Evolutionary conservation across 352 stramenopile genomes (phyloP), one percentile per base, ranked within the genome.

Genomic region (Phytophthora multivora): DNA sequence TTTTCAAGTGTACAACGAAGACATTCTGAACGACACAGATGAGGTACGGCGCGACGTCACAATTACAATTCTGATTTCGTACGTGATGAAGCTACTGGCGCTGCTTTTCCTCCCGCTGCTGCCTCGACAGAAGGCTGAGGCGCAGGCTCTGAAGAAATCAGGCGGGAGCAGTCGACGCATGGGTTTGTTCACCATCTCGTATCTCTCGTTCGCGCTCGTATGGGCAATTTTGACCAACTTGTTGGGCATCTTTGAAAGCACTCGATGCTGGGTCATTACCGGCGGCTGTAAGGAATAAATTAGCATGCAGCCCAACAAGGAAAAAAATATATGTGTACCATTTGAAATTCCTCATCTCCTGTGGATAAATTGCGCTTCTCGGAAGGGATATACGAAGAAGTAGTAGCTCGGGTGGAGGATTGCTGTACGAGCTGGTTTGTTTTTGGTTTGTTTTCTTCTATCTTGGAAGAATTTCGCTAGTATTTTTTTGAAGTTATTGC

Each of bases 21-120:
- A 82, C 41, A 81, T 88, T 19, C 39, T 72, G 61, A 72, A 73
- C 39, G 78, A 83, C 35, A 79, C 70, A 5, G 36, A 46, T 12
- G 70, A 85, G 23, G 73, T 85, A 23, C 78, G 78, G 25, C 64
- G 69, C 41, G 67, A 85, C 49, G 73, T 87, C 43, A 87, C 75
- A 12, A 83, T 84, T 53, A 85, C 75, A 6, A 83, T 83, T 45
- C 4, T 83, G 48, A 72, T 87, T 15, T 77, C 73, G 18, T 85
- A 84, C 49, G 51, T 55, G 18, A 78, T 79, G 62, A 84, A 85
- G 42, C 39, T 84, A 3, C 23, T 82, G 25, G 49, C 69, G 5
- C 55, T 86, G 31, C 31, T 64, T 8, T 80, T 74, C 21, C 66
- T 83, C 10, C 63, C 66, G 28, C 52, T 83, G 48, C 47, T 87